Evolutionary conservation across 768 basidiomycete species (phyloP).

Genomic region (Mrakia blollopis): DNA sequence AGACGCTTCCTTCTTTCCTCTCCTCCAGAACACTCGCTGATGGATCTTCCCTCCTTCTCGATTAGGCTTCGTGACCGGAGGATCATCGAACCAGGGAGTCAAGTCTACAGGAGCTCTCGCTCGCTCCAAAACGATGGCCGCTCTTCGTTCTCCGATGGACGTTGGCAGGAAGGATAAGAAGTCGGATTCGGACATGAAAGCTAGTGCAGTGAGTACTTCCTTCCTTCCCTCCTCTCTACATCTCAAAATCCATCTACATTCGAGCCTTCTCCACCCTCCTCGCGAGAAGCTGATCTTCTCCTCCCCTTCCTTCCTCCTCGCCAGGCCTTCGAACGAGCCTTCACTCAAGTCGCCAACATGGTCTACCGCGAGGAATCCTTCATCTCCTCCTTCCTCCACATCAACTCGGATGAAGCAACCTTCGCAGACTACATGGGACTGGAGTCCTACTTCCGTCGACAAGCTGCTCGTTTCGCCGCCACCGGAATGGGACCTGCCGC

Average conservation of each 20-base stretch:
- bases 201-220: constrained; percentile 59
- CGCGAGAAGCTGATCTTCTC: background rate
- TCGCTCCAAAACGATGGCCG: constrained; percentile 30
- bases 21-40: no score
- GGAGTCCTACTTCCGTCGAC: constrained; percentile 88
- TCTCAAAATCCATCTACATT: no score
- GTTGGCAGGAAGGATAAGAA: constrained; percentile 50
- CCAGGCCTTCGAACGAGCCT: constrained; percentile 67
- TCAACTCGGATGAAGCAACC: constrained; percentile 69
- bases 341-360: constrained; percentile 63
- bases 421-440: constrained; percentile 93
- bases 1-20: background rate
- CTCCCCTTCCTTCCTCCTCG: background rate
- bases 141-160: constrained; percentile 54
- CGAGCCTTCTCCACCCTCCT: background rate
- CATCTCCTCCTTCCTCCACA: constrained; percentile 84
- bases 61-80: constrained; percentile 23
- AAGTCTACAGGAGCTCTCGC: constrained; percentile 24
- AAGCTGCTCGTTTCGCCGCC: constrained; percentile 66
- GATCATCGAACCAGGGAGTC: background rate
- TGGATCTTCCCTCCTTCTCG: background rate
- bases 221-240: no score
- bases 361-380: constrained; percentile 83
- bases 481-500: constrained; percentile 54
- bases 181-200: constrained; percentile 58